A percentile compares a stretch with the other conserved stretches of the same genome.
Conservation (phyloP, 371 early-diverging fungal genomes). For the Rhizopus microsporus region DNA sequence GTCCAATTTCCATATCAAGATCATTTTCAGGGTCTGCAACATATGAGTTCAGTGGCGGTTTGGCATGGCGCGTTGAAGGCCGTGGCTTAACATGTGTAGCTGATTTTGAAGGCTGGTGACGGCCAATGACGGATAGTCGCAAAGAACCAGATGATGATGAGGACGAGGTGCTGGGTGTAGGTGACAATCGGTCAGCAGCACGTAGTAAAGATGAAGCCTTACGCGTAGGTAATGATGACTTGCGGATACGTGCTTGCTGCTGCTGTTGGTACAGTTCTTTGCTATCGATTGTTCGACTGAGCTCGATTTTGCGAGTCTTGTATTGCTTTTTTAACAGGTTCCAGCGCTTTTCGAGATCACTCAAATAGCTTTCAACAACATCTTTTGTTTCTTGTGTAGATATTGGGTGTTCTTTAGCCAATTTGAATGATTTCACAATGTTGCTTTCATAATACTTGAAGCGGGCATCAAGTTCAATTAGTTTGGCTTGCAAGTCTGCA, state of each 20-base stretch:
- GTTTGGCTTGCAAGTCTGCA: slow-evolving; percentile 51
- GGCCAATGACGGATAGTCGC: background rate
- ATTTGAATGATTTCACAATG: slow-evolving; percentile 42
- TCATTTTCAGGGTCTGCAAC: slow-evolving; percentile 65
- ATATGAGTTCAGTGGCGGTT: slow-evolving; percentile 48
- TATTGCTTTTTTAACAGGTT: slow-evolving; percentile 25
- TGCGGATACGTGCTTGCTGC: slow-evolving; percentile 27
- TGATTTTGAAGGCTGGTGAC: slow-evolving; percentile 38
- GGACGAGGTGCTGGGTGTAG: slow-evolving; percentile 19
- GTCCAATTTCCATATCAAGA: slow-evolving; percentile 73
- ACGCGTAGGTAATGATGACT: slow-evolving; percentile 47
- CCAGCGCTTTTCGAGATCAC: slow-evolving; percentile 27
- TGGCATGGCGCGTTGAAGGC: background rate
- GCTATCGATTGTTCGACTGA: slow-evolving; percentile 30
- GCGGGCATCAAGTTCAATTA: slow-evolving; percentile 57
- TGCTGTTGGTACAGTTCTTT: slow-evolving; percentile 13
- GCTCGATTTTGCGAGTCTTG: slow-evolving; percentile 34
- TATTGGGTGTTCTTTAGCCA: slow-evolving; percentile 20
- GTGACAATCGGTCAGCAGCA: slow-evolving; percentile 23
- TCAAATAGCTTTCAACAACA: slow-evolving; percentile 13
- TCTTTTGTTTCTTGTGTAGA: slow-evolving; percentile 1
- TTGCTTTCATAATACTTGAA: slow-evolving; percentile 56
- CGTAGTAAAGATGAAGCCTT: slow-evolving; percentile 35
- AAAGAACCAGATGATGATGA: slow-evolving; percentile 2
- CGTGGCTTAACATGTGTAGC: slow-evolving; percentile 18